phyloP scores from a whole-genome alignment of 2,329 filamentous ascomycete genomes.

The Dothistroma septosporum region DNA sequence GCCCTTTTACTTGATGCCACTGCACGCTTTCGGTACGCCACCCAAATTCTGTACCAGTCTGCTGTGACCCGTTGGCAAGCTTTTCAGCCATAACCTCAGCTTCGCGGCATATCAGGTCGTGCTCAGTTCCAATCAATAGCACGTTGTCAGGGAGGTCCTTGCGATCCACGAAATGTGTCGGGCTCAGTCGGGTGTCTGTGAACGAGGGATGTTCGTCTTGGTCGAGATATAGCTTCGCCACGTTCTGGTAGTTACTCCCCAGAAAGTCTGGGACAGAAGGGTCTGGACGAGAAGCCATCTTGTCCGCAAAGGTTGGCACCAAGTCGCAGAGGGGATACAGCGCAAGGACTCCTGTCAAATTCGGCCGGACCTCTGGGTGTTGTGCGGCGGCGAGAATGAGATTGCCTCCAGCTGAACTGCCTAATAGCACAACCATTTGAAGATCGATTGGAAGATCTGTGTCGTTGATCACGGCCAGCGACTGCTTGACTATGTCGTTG shows the following conservation, averaged over 20 bases:
- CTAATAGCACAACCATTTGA: conserved; percentile 41
- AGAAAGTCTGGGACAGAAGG: conserved; percentile 11
- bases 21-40: conserved; percentile 15
- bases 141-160: conserved; percentile 41
- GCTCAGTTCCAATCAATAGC: conserved; percentile 44
- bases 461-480: conserved; percentile 43
- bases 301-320: conserved; percentile 1
- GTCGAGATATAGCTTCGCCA: conserved; percentile 2
- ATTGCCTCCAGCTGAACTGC: conserved; percentile 53
- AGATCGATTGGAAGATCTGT: conserved; percentile 45
- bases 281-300: conserved; percentile 11
- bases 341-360: conserved; percentile 39
- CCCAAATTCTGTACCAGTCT: conserved; percentile 16
- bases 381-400: conserved; percentile 44
- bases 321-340: conserved; percentile 41
- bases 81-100: conserved; percentile 33
- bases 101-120: conserved; percentile 47
- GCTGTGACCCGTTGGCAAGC: conserved; percentile 23
- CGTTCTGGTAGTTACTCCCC: conserved; percentile 5
- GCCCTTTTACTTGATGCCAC: conserved; percentile 17
- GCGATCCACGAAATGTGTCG: conserved; percentile 33
- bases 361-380: conserved; percentile 29
- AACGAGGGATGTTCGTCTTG: conserved; percentile 36
- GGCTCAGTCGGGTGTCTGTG: conserved; percentile 43
- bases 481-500: conserved; percentile 46